Evolutionary conservation across 2,329 filamentous ascomycete genomes (phyloP).

Genomic region (Tolypocladium endophyticum): DNA sequence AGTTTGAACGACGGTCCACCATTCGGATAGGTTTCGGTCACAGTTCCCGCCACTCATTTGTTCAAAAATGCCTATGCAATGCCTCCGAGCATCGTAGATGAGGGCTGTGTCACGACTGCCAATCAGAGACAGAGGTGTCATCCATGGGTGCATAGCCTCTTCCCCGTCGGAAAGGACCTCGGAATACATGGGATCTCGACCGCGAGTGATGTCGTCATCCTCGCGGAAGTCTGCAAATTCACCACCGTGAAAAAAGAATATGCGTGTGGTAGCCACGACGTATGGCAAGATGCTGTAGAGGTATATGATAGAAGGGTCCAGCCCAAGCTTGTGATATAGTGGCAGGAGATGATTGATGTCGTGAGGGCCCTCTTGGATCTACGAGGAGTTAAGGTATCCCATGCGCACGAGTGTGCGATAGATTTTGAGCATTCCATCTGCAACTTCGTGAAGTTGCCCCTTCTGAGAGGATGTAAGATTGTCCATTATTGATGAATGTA

Average conservation of each 20-base stretch:
- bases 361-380: not conserved
- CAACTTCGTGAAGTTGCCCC: not conserved
- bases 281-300: not conserved
- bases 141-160: constrained; percentile 14
- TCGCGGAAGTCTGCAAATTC: not conserved
- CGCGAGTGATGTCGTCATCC: not conserved
- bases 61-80: constrained; percentile 13
- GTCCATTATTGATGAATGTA: not conserved
- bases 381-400: constrained; percentile 25
- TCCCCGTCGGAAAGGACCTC: constrained; percentile 7
- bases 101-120: constrained; percentile 14
- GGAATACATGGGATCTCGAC: not conserved
- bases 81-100: constrained; percentile 14
- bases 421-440: not conserved
- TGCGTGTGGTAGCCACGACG: not conserved
- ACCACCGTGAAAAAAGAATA: not conserved
- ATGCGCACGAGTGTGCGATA: not conserved
- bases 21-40: not conserved
- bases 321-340: not conserved
- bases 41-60: not conserved
- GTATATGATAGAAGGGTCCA: not conserved
- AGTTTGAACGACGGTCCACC: not conserved
- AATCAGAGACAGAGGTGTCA: constrained; percentile 11
- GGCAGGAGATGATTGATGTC: not conserved
- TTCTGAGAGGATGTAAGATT: not conserved